Evolutionary conservation across 2,329 filamentous ascomycete genomes (phyloP), one percentile per base, ranked within the genome.

Genomic region (Cyphellophora europaea): DNA sequence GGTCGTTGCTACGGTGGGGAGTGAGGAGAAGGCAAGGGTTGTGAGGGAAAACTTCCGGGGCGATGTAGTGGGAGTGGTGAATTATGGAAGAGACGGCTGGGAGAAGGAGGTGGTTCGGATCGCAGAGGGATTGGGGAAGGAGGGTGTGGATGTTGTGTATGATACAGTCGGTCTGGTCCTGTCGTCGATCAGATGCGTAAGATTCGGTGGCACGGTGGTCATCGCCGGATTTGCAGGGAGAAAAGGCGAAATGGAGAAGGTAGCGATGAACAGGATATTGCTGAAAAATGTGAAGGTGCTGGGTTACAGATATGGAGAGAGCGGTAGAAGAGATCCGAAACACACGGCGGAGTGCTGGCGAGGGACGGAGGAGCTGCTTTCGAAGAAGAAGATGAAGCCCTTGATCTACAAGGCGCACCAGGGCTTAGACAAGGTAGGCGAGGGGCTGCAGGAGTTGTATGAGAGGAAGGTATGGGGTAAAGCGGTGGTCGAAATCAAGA

Each of bases 261-360:
- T 76, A 31, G 61, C 62, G 18, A 68, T 72, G 61, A 75, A 76
- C 42, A 56, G 67, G 16, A 53, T 76, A 3, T 49, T 76, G 27
- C 49, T 76, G 21, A 73, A 71, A 44, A 64, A 69, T 27, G 63
- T 63, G 1, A 64, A 60, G n/a, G 47, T 76, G 4, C 61, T 69
- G 19, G 71, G 71, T 27, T 76, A 76, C 51, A 59, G 72, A 30
- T 77, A 69, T 47, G 73, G 73, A 2, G 73, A 77, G 52, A 71
- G 66, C 21, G 62, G 68, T 12, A 56, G 73, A 27, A 58, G 63
- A 25, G 56, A 66, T 43, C 67, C 72, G 0, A 50, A 58, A 17
- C 61, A 69, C 36, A 66, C 63, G 19, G 51, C 60, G 15, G 53
- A 56, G 32, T 65, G 71, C 2, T 77, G 71, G 72, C 45, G 61